Conservation (phyloP, 78 protist species). For the Protostelium mycophagum region DNA sequence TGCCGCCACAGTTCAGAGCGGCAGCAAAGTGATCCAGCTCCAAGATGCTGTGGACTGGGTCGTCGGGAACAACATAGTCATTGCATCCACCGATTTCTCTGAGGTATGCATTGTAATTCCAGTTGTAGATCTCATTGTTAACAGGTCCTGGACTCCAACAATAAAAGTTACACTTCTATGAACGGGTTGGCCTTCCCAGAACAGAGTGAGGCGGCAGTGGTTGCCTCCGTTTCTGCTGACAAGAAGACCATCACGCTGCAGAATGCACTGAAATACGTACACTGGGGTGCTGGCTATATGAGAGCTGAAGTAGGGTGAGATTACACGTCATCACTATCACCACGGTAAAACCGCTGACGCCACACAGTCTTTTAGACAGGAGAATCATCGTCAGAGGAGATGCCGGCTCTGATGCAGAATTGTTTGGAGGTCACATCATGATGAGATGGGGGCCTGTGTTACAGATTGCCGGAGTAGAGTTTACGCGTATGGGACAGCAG, state of each 20-base stretch:
- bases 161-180: neutral
- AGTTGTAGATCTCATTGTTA: neutral
- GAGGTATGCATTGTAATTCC: neutral
- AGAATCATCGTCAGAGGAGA: neutral
- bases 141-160: neutral
- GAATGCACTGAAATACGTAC: neutral
- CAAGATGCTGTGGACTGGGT: neutral
- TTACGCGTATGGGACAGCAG: constrained; percentile 47
- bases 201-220: neutral
- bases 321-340: neutral
- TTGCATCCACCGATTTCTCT: neutral
- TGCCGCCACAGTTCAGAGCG: neutral
- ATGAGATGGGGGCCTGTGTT: neutral
- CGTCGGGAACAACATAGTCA: neutral
- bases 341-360: neutral
- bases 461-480: constrained; percentile 28
- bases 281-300: neutral
- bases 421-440: neutral
- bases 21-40: neutral
- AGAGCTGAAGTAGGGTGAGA: neutral
- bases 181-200: neutral
- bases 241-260: neutral
- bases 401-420: neutral
- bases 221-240: neutral
- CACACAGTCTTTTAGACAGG: neutral